Conservation (phyloP, 805 yeast species). For the Brettanomyces anomalus region DNA sequence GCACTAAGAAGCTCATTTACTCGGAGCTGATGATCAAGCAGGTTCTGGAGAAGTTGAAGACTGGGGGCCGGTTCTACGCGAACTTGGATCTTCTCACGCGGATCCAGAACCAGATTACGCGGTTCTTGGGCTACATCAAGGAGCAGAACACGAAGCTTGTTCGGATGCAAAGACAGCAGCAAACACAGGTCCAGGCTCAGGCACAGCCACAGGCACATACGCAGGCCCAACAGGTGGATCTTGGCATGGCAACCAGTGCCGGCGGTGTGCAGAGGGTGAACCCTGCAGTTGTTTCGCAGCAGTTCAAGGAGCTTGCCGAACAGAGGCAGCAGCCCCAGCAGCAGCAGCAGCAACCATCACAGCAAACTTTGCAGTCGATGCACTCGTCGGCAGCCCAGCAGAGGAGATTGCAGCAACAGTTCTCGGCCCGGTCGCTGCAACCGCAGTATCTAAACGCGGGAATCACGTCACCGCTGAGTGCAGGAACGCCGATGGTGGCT, state of each 20-base stretch:
- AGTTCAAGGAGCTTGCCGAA: conserved; percentile 17
- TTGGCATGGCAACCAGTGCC: neutral
- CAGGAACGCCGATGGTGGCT: neutral
- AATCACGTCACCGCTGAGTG: neutral
- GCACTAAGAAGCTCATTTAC: conserved; percentile 68
- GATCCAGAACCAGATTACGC: conserved; percentile 62
- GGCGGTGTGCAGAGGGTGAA: conserved; percentile 2
- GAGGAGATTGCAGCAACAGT: no score
- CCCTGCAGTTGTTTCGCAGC: conserved; percentile 16
- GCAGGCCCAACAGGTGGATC: neutral
- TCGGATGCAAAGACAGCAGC: conserved; percentile 20
- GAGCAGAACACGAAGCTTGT: conserved; percentile 33
- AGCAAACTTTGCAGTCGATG: conserved; percentile 1
- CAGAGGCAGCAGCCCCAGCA: conserved; percentile 11
- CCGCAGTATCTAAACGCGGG: neutral
- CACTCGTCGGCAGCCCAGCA: no score
- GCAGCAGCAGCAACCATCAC: conserved; percentile 11
- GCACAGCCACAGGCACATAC: neutral
- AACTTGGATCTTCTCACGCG: conserved; percentile 65
- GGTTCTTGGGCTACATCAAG: conserved; percentile 66
- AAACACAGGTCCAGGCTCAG: conserved; percentile 1
- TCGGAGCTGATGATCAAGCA: conserved; percentile 72
- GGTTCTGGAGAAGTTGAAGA: conserved; percentile 58
- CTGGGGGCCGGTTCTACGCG: conserved; percentile 46
- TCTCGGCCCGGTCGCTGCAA: neutral